Evolutionary conservation across 2,329 filamentous ascomycete genomes (phyloP).

Genomic region (Dactylellina drechsleri): DNA sequence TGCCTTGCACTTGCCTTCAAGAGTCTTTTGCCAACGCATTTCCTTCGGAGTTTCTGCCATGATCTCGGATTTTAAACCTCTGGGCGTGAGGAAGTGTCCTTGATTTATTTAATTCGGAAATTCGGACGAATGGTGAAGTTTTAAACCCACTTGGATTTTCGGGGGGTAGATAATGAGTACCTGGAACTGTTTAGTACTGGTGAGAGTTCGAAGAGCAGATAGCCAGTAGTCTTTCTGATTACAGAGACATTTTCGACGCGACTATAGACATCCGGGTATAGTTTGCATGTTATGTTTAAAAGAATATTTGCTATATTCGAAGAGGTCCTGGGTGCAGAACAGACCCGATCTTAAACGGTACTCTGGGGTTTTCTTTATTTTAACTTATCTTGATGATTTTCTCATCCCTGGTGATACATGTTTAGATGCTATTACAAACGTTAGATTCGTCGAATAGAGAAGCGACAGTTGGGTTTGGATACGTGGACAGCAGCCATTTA

Average conservation of each 20-base stretch:
- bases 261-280: too few species aligned
- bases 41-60: conserved; percentile 5
- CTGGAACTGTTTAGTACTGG: too few species aligned
- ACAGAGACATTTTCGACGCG: too few species aligned
- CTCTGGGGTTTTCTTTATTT: not conserved
- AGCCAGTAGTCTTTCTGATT: too few species aligned
- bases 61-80: conserved; percentile 1
- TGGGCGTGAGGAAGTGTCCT: not conserved
- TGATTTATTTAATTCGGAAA: too few species aligned
- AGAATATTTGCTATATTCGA: not conserved
- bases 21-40: conserved; percentile 46
- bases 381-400: not conserved
- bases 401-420: not conserved
- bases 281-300: too few species aligned
- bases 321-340: not conserved
- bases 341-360: not conserved
- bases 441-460: not conserved
- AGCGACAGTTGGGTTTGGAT: conserved; percentile 36
- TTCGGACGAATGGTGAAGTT: too few species aligned
- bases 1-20: conserved; percentile 38
- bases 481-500: conserved; percentile 52
- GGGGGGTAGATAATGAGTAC: too few species aligned
- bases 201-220: too few species aligned
- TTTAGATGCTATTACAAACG: not conserved
- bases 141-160: too few species aligned